Evolutionary conservation across 805 yeast genomes (phyloP).

Genomic region (Metschnikowia similis): DNA sequence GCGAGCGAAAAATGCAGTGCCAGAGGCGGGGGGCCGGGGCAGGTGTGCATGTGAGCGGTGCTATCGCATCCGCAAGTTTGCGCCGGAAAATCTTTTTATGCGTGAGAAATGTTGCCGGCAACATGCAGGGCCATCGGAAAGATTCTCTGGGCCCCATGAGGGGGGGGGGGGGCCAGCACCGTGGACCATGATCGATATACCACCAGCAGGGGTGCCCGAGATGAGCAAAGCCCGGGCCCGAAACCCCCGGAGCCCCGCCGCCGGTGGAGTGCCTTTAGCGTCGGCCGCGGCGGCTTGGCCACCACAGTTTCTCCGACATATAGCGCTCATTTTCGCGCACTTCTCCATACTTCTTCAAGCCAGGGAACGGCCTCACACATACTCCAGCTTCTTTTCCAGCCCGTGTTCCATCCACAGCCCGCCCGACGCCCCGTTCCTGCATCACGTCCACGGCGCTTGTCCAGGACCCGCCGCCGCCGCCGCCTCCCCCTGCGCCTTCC

Average conservation of each 20-base stretch:
- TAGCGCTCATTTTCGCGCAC: slow-evolving; percentile 2
- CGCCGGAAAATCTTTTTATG: slow-evolving; percentile 6
- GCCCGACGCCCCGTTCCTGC: neutral
- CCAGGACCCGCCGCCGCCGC: neutral
- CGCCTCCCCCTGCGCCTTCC: neutral
- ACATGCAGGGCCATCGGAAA: neutral
- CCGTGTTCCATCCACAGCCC: neutral
- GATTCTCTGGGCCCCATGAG: neutral
- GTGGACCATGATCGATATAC: neutral
- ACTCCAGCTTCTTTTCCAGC: neutral
- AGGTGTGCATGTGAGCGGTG: neutral
- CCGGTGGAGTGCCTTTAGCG: too few species aligned
- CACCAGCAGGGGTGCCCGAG: neutral
- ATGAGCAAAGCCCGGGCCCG: too few species aligned
- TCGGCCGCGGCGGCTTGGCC: neutral
- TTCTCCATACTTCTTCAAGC: neutral
- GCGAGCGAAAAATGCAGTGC: neutral
- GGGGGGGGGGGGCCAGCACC: too few species aligned
- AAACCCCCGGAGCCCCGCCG: too few species aligned
- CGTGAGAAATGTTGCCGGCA: neutral
- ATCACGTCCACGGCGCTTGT: neutral
- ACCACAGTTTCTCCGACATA: slow-evolving; percentile 1
- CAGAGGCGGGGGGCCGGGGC: slow-evolving; percentile 1
- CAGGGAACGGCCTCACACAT: neutral
- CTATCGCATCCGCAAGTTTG: slow-evolving; percentile 2